Conservation (phyloP, 352 stramenopile genomes). For the Peronospora belbahrii region DNA sequence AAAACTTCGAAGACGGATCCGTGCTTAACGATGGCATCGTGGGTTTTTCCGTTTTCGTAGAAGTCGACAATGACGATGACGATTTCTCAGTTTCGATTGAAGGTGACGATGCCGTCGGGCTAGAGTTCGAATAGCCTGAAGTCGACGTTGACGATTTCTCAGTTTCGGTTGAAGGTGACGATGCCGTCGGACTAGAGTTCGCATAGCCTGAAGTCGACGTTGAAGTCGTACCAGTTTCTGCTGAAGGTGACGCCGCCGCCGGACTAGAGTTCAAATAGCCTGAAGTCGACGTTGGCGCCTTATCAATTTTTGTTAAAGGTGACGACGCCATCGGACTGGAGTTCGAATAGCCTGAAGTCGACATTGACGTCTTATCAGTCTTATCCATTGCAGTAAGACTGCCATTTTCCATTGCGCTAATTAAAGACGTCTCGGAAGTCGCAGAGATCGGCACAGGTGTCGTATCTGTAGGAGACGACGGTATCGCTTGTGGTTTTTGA, state of each 20-base stretch:
- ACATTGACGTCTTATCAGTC: background rate
- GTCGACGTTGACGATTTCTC: no score
- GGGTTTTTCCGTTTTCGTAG: no score
- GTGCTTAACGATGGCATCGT: background rate
- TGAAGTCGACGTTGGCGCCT: constrained; percentile 7
- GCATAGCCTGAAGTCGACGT: constrained; percentile 1
- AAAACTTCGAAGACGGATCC: constrained; percentile 4
- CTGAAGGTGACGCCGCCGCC: background rate
- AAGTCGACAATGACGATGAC: no score
- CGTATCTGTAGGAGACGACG: constrained; percentile 1
- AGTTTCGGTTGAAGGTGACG: no score
- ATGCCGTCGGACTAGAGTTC: no score
- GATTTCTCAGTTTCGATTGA: no score
- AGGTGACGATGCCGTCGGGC: no score
- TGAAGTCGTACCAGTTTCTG: constrained; percentile 9
- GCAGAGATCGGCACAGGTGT: background rate
- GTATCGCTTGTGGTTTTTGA: background rate
- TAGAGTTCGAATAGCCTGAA: no score
- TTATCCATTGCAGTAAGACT: background rate
- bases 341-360: background rate
- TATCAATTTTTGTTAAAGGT: background rate
- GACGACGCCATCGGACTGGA: no score
- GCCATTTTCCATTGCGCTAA: background rate
- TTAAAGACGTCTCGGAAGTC: background rate
- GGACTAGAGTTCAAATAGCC: background rate